Evolutionary conservation across 2,329 filamentous ascomycete genomes (phyloP).

Genomic region (Arthrobotrys sinensis): DNA sequence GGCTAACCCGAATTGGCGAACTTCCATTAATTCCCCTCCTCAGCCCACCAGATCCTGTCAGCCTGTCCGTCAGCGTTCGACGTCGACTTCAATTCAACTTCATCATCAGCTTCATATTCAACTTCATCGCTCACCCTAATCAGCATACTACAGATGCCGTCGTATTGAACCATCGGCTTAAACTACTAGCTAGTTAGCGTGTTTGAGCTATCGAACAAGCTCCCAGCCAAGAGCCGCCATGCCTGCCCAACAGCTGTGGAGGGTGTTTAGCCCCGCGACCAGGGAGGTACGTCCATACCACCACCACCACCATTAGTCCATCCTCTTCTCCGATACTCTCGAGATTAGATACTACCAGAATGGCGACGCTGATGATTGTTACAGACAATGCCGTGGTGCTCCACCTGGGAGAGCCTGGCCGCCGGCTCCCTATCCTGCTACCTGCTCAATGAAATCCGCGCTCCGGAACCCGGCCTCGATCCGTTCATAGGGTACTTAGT

Average conservation of each 20-base stretch:
- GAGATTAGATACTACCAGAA: not conserved
- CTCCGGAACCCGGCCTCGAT: constrained; percentile 36
- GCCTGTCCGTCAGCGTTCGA: too few relatives aligned
- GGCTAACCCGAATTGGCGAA: not conserved
- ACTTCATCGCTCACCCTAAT: not conserved
- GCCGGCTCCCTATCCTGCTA: constrained; percentile 25
- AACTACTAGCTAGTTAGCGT: too few relatives aligned
- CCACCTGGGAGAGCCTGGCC: constrained; percentile 23
- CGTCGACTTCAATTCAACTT: not conserved
- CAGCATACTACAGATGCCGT: not conserved
- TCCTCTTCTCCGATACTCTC: not conserved
- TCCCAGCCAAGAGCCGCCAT: not conserved
- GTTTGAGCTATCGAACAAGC: not conserved
- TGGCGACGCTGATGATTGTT: not conserved
- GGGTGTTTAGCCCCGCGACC: constrained; percentile 41
- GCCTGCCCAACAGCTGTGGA: constrained; percentile 29
- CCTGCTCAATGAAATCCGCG: constrained; percentile 47
- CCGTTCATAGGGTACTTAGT: constrained; percentile 34
- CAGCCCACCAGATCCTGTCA: not conserved
- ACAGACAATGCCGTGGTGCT: constrained; percentile 53
- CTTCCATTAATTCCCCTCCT: not conserved
- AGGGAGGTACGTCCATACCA: constrained; percentile 19
- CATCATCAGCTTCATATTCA: not conserved
- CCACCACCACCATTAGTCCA: not conserved
- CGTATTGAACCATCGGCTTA: not conserved